A percentile compares a stretch with the other conserved stretches of the same genome.
These are phyloP conservation scores for Kwoniella heveanensis DNA, from an alignment of 768 basidiomycete genomes.

Conservation along the genomic window DNA sequence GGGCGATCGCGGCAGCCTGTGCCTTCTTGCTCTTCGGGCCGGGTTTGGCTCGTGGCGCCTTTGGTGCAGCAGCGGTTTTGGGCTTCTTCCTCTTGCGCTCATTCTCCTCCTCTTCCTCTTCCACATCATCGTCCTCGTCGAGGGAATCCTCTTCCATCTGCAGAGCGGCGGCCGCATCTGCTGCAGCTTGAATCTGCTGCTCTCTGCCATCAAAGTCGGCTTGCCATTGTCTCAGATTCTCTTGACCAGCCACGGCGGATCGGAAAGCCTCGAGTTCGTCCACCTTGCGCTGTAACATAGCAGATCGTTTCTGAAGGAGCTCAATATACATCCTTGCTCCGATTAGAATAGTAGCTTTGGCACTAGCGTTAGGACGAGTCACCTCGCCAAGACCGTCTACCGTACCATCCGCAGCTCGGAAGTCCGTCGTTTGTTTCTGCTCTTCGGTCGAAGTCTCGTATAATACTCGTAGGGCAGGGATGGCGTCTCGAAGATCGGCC, in stretches of 20 bases:
- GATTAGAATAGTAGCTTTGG: constrained; percentile 52
- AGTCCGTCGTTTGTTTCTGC: constrained; percentile 48
- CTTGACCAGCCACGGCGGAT: constrained; percentile 37
- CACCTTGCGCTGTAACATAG: constrained; percentile 39
- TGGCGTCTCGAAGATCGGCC: constrained; percentile 51
- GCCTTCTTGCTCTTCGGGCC: constrained; percentile 24
- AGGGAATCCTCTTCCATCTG: constrained; percentile 20
- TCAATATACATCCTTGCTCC: constrained; percentile 55
- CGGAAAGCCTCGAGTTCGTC: constrained; percentile 43
- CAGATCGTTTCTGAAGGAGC: constrained; percentile 37
- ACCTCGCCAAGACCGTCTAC: constrained; percentile 52
- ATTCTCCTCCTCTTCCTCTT: constrained; percentile 39
- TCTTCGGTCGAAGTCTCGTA: constrained; percentile 52
- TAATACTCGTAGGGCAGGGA: constrained; percentile 52
- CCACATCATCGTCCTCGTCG: constrained; percentile 28
- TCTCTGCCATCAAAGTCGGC: constrained; percentile 37
- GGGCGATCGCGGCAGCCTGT: constrained; percentile 8
- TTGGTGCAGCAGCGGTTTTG: constrained; percentile 12
- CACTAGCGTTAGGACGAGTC: constrained; percentile 48
- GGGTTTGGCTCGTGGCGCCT: constrained; percentile 17
- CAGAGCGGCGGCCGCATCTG: constrained; percentile 12
- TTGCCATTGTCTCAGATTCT: constrained; percentile 33
- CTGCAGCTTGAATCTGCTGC: constrained; percentile 23
- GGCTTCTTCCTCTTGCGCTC: constrained; percentile 36
- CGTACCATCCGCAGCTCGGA: constrained; percentile 45